Conservation (phyloP, 2,329 filamentous ascomycete species). For the Chalara sp. region DNA sequence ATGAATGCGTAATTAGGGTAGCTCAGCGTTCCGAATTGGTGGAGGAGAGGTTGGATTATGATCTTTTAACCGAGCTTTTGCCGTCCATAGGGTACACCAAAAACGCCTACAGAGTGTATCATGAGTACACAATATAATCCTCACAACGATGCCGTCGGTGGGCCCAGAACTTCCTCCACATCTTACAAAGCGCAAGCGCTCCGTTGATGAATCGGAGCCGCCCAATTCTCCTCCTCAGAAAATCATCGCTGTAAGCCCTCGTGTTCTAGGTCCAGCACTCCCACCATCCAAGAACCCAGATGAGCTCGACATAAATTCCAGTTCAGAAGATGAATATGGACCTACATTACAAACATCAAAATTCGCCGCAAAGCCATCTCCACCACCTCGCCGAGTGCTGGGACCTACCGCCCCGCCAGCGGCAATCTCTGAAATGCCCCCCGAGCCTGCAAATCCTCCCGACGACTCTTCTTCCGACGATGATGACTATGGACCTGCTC, state of each 20-base stretch:
- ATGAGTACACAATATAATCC: neutral
- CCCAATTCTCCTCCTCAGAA: slow-evolving; percentile 40
- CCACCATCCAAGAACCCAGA: slow-evolving; percentile 32
- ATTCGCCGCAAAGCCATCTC: neutral
- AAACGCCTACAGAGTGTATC: too few relatives aligned
- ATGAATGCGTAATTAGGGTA: too few relatives aligned
- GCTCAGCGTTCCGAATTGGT: too few relatives aligned
- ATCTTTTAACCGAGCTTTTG: too few relatives aligned
- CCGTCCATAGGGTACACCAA: too few relatives aligned
- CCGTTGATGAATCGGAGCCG: slow-evolving; percentile 33
- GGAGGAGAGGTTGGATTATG: too few relatives aligned
- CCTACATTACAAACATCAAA: slow-evolving; percentile 11
- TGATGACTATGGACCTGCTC: slow-evolving; percentile 53
- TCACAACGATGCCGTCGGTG: slow-evolving; percentile 30
- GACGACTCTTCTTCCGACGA: slow-evolving; percentile 31
- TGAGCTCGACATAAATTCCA: slow-evolving; percentile 40
- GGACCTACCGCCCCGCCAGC: slow-evolving; percentile 30
- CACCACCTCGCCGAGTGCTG: slow-evolving; percentile 24
- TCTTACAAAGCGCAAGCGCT: slow-evolving; percentile 56
- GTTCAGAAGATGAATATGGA: slow-evolving; percentile 30
- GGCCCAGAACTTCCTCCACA: slow-evolving; percentile 66
- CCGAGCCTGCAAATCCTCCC: slow-evolving; percentile 14
- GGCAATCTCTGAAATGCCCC: slow-evolving; percentile 32
- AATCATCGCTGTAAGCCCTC: slow-evolving; percentile 24
- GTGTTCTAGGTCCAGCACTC: slow-evolving; percentile 18